These are phyloP conservation scores for Umbilicaria muhlenbergii DNA, from an alignment of 495 filamentous ascomycete species.

Conservation along the genomic window DNA sequence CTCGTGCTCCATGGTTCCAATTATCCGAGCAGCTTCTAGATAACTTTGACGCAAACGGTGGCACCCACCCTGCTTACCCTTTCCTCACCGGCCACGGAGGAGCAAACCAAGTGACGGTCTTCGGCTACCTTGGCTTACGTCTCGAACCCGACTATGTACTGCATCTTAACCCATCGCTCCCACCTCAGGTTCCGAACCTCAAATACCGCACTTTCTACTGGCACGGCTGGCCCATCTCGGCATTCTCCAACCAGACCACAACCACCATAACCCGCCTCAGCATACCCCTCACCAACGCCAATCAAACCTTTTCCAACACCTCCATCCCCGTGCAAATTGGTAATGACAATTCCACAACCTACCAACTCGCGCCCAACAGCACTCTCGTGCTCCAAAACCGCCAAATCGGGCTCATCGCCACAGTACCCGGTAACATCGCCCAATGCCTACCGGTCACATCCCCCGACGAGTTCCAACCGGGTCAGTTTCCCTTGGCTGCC, in stretches of 20 bases:
- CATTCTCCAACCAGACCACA: slow-evolving; percentile 46
- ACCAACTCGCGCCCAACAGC: slow-evolving; percentile 33
- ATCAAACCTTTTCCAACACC: slow-evolving; percentile 28
- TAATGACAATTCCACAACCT: slow-evolving; percentile 20
- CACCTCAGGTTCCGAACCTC: slow-evolving; percentile 45
- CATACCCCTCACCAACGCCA: slow-evolving; percentile 24
- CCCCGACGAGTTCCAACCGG: slow-evolving; percentile 33
- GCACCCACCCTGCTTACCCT: slow-evolving; percentile 48
- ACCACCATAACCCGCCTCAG: slow-evolving; percentile 40
- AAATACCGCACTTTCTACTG: slow-evolving; percentile 55
- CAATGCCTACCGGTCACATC: slow-evolving; percentile 49
- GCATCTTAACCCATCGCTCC: slow-evolving; percentile 41
- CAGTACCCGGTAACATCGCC: slow-evolving; percentile 42
- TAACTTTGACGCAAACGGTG: slow-evolving; percentile 45
- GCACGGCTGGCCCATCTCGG: slow-evolving; percentile 48
- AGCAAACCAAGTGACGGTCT: slow-evolving; percentile 43
- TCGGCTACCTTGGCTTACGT: slow-evolving; percentile 45
- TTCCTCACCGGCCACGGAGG: slow-evolving; percentile 56
- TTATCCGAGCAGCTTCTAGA: slow-evolving; percentile 57
- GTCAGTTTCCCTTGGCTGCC: slow-evolving; percentile 57
- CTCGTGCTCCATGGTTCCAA: slow-evolving; percentile 34
- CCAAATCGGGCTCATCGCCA: slow-evolving; percentile 26
- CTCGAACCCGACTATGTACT: slow-evolving; percentile 34
- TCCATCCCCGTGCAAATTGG: slow-evolving; percentile 37
- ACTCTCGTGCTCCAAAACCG: slow-evolving; percentile 46